Conservation (phyloP, 768 basidiomycete species). For the Boletus bicolor region DNA sequence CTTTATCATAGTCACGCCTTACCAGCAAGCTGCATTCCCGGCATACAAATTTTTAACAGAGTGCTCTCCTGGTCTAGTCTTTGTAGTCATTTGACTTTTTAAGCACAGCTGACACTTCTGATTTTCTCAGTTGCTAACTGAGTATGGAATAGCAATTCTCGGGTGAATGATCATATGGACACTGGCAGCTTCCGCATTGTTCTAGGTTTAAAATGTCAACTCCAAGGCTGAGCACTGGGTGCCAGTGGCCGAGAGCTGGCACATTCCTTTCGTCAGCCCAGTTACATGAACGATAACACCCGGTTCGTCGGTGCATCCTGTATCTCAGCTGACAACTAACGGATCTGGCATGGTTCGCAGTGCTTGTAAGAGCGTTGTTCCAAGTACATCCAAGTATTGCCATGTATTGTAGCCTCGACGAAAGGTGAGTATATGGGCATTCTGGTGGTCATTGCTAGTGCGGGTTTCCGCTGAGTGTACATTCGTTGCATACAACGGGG, state of each 20-base stretch:
- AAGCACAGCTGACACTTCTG: not conserved
- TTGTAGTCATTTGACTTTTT: not conserved
- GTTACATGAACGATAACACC: not conserved
- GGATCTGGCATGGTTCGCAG: not conserved
- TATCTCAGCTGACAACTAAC: not conserved
- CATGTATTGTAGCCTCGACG: not conserved
- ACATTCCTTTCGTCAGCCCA: not conserved
- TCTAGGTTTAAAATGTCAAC: not conserved
- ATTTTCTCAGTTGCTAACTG: not conserved
- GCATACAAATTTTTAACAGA: too few relatives aligned
- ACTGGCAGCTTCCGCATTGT: not conserved
- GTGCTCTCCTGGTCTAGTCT: not conserved
- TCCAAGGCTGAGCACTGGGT: not conserved
- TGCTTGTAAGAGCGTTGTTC: not conserved
- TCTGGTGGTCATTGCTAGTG: not conserved
- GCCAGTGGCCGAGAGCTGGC: not conserved
- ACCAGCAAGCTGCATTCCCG: too few relatives aligned
- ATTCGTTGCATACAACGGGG: too few relatives aligned
- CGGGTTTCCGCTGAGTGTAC: not conserved
- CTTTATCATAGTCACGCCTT: too few relatives aligned
- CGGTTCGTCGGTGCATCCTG: not conserved
- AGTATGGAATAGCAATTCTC: too few relatives aligned
- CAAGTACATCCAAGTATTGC: too few relatives aligned
- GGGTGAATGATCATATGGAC: not conserved
- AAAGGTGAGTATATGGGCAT: not conserved